Evolutionary conservation across 768 basidiomycete species (phyloP).

Genomic region (Clavulina sp.): DNA sequence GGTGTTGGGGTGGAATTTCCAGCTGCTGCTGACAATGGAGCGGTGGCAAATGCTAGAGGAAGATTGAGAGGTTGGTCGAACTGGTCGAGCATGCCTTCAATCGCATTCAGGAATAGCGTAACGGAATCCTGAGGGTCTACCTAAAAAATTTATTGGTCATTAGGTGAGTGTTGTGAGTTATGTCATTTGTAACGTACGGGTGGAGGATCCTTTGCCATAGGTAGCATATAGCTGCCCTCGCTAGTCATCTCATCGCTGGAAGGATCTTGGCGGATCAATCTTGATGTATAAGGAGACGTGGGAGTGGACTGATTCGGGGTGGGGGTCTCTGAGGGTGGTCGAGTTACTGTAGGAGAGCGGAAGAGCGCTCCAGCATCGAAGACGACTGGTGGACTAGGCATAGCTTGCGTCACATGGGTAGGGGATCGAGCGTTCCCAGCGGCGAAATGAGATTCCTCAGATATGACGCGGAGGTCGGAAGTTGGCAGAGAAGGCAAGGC

Average conservation of each 20-base stretch:
- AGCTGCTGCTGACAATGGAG: conserved; percentile 31
- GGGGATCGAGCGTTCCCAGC: neutral
- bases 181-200: neutral
- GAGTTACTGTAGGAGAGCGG: neutral
- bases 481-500: neutral
- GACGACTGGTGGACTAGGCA: neutral
- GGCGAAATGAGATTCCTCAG: neutral
- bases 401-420: neutral
- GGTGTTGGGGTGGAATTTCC: conserved; percentile 1
- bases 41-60: conserved; percentile 64
- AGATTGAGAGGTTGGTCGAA: conserved; percentile 34
- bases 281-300: neutral
- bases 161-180: neutral
- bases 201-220: conserved; percentile 45
- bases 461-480: neutral
- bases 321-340: neutral
- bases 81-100: conserved; percentile 74
- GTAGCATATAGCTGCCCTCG: conserved; percentile 85
- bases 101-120: conserved; percentile 77
- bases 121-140: conserved; percentile 75
- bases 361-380: neutral
- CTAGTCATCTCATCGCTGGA: conserved; percentile 34
- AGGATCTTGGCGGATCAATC: conserved; percentile 9
- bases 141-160: conserved; percentile 18
- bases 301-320: neutral